Evolutionary conservation across 2,329 filamentous ascomycete genomes (phyloP), one percentile per base, ranked within the genome.

Genomic region (Neofusicoccum sp.): DNA sequence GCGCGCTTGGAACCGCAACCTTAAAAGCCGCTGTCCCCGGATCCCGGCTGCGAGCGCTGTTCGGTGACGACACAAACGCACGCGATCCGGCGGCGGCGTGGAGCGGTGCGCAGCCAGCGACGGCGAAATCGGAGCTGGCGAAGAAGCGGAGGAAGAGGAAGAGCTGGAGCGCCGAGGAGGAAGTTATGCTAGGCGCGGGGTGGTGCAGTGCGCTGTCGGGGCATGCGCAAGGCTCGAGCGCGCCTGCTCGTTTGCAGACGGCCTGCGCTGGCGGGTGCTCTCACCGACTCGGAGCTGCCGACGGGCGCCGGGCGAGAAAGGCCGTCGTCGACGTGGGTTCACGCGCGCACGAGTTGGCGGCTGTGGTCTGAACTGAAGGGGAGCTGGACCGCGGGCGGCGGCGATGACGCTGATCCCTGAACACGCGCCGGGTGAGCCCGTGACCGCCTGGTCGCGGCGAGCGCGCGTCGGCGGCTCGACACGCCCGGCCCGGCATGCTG

Each of bases 1-100:
- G 54, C 54, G 34, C 39, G 54, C 41, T 36, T 58, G 54, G 54
- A 58, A 36, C 41, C 54, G 29, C 31, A 47, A 58, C 54, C 54
- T 56, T 58, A 58, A 56, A 44, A 29, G 54, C 14, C 11, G 39
- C 28, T 4, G 54, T 44, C 52, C 54, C 54, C 31, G 54, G 54
- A 36, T 45, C 28, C 54, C 22, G 54, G 54, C 39, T 34, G 45
- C n/a, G 41, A 44, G 6, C 31, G 29, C 54, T 39, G 9, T 34
- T 34, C 31, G 43, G 41, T 41, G 54, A 47, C 39, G 14, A 14
- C 28, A 14, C n/a, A 31, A 39, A 58, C 31, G n/a, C 39, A n/a
- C 33, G 52, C 11, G 8, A 7, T 16, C 6, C 41, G 28, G 12
- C 29, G 29, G 7, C 43, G 16, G 29, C 5, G 12, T 29, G 14